Conservation (phyloP, 1,284 basidiomycete genomes). For the Moniliophthora roreri region DNA sequence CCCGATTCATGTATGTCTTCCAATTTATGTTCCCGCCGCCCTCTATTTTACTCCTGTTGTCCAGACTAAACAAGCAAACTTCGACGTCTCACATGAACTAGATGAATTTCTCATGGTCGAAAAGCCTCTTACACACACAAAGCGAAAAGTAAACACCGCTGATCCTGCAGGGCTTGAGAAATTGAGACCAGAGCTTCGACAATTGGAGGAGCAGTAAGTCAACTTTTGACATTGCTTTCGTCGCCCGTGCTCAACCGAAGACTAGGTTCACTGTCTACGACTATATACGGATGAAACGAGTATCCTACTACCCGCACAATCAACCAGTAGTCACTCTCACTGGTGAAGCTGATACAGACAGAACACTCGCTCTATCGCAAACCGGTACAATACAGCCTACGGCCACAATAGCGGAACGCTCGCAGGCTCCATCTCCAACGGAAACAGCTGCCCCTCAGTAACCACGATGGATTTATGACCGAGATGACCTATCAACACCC, state of each 20-base stretch:
- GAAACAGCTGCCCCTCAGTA: not conserved
- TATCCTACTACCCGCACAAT: slow-evolving; percentile 80
- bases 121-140: slow-evolving; percentile 92
- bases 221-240: not conserved
- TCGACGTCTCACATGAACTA: slow-evolving; percentile 95
- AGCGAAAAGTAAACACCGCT: slow-evolving; percentile 75
- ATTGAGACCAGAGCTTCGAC: slow-evolving; percentile 86
- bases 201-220: slow-evolving; percentile 89
- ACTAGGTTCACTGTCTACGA: slow-evolving; percentile 78
- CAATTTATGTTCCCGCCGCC: slow-evolving; percentile 2
- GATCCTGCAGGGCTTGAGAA: slow-evolving; percentile 63
- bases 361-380: slow-evolving; percentile 22
- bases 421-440: slow-evolving; percentile 56
- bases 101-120: slow-evolving; percentile 97
- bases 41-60: not conserved
- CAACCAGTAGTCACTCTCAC: slow-evolving; percentile 56
- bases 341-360: slow-evolving; percentile 38
- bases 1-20: slow-evolving; percentile 79
- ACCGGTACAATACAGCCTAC: slow-evolving; percentile 19
- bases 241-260: not conserved
- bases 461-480: not conserved
- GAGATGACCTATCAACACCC: not conserved
- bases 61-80: slow-evolving; percentile 92
- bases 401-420: slow-evolving; percentile 45
- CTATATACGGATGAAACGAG: slow-evolving; percentile 60